Base-by-base conservation (phyloP, 2,329 filamentous ascomycete species). In the Aureobasidium sp. region DNA sequence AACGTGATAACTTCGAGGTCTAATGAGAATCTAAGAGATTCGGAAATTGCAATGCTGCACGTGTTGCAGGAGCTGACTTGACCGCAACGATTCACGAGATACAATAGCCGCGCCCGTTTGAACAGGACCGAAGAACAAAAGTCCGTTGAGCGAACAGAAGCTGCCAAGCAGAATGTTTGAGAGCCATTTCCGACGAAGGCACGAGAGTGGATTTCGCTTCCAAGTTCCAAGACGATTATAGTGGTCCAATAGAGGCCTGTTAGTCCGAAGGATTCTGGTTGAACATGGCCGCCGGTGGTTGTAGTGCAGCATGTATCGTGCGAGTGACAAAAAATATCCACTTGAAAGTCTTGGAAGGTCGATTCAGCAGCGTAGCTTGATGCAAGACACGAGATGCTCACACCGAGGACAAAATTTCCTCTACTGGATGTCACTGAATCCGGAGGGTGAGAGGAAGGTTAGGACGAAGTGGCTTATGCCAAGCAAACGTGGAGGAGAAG, bases 391-490 rank as follows among this genome's bases (percentile, higher is more conserved):
- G 8, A 36, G 39, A 21, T 16, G 50, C 25, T 54, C 32, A 5
- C 37, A 32, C 21, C 41, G 8, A 45, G 30, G 36, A 27, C 32
- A 50, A 57, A 57, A 27, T 47, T 44, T 47, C 29, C 30, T 13
- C 10, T 29, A 16, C 32, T 4, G 54, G 34, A 45, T 59, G 41
- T 32, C 44, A 37, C 54, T n/a, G 30, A 48, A 37, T 34, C 54
- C 29, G 21, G 41, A 45, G 15, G 53, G 34, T 36, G 53, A 57
- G 29, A 34, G 39, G 36, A 54, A 54, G 27, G 37, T 54, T 54
- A 54, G 37, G 50, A 54, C 25, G 50, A 54, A 42, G 53, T 48
- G 54, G 54, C 54, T 58, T 58, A 9, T 58, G 54, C 54, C 54
- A 58, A 58, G 54, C 34, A 36, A 44, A 37, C 42, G 42, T 58